A percentile compares a stretch with the other conserved stretches of the same genome.
Evolutionary conservation across 2,329 filamentous ascomycete species (phyloP).

Genomic region (Gnomoniopsis smithogilvyi): DNA sequence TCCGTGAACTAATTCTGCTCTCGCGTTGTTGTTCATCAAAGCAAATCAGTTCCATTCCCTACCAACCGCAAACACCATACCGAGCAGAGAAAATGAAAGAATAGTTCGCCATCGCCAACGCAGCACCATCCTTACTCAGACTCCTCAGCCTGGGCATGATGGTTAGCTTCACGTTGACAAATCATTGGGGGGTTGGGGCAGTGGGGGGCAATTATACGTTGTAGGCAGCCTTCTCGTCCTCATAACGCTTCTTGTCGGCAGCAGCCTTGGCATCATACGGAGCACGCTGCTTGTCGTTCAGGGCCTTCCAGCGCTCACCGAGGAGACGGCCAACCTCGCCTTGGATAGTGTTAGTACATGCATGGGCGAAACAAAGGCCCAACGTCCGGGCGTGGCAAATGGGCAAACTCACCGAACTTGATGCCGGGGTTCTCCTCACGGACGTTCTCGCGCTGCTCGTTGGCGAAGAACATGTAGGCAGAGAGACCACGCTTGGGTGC

Average conservation of each 20-base stretch:
- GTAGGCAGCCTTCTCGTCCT: constrained; percentile 95
- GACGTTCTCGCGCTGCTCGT: constrained; percentile 97
- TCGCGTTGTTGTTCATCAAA: constrained; percentile 6
- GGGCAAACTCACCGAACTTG: constrained; percentile 70
- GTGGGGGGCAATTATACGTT: constrained; percentile 57
- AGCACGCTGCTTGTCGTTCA: constrained; percentile 86
- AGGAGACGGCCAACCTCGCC: constrained; percentile 97
- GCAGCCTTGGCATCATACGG: constrained; percentile 98
- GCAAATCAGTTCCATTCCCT: constrained; percentile 12
- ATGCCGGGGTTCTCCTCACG: constrained; percentile 98
- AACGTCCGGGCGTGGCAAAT: neutral
- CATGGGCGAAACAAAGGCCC: neutral
- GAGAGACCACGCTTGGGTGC: constrained; percentile 99
- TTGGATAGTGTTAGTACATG: constrained; percentile 31
- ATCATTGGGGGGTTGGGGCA: neutral
- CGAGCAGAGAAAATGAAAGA: constrained; percentile 11
- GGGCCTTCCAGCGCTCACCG: constrained; percentile 97
- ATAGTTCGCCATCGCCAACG: constrained; percentile 19
- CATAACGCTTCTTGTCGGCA: constrained; percentile 97
- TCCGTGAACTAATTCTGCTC: neutral
- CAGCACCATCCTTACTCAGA: constrained; percentile 33
- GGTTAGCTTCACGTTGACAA: constrained; percentile 25
- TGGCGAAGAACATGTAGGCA: constrained; percentile 99
- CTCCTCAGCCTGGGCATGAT: constrained; percentile 48
- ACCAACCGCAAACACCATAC: constrained; percentile 13